Percentiles rank a stretch among this genome's conserved stretches.
Conservation (phyloP, 2,329 filamentous ascomycete species). For the Myotisia sp. region DNA sequence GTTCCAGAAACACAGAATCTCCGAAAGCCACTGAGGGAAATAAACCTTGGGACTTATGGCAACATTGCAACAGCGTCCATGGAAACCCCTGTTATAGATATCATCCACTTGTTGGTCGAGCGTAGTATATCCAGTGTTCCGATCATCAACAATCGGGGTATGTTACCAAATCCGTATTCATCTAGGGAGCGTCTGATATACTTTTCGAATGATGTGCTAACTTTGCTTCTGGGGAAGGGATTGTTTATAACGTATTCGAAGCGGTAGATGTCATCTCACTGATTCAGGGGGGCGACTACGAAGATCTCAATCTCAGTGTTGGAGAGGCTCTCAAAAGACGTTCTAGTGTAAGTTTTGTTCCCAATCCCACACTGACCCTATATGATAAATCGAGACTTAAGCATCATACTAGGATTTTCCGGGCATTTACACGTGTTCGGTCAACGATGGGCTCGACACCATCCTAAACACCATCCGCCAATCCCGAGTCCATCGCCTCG, state of each 20-base stretch:
- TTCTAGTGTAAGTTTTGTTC: conserved; percentile 51
- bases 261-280: conserved; percentile 92
- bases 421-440: conserved; percentile 89
- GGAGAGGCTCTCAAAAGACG: conserved; percentile 80
- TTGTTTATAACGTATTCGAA: conserved; percentile 90
- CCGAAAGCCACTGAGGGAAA: conserved; percentile 71
- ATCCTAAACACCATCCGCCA: conserved; percentile 96
- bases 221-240: conserved; percentile 28
- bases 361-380: background rate
- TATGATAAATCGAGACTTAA: background rate
- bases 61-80: conserved; percentile 72
- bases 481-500: conserved; percentile 80
- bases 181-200: background rate
- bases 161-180: background rate
- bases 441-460: conserved; percentile 81
- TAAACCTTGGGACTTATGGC: conserved; percentile 71
- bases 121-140: conserved; percentile 90
- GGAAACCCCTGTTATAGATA: conserved; percentile 81
- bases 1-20: conserved; percentile 74
- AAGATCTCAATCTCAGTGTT: conserved; percentile 72
- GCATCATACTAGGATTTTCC: conserved; percentile 54
- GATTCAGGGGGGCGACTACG: conserved; percentile 85
- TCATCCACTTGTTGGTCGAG: conserved; percentile 85
- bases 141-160: conserved; percentile 60
- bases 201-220: background rate